These are phyloP conservation scores for Trifolium fragiferum DNA, from an alignment of 306 rosid species.

Conservation along the genomic window DNA sequence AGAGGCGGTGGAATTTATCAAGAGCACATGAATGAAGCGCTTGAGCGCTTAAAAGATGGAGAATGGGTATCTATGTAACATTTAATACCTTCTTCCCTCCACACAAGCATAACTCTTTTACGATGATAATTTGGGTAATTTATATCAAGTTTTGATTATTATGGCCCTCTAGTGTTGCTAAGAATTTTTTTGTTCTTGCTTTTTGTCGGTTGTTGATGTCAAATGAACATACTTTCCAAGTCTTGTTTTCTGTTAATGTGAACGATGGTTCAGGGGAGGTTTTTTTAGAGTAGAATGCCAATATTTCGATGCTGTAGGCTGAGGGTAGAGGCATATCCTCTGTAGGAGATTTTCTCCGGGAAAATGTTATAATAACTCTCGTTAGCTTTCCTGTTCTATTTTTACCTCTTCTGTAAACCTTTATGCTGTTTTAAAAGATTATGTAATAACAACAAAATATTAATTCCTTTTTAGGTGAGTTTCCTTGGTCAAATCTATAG, in stretches of 20 bases:
- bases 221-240: slow-evolving; percentile 23
- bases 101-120: slow-evolving; percentile 28
- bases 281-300: not conserved
- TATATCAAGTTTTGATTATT: slow-evolving; percentile 18
- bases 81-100: slow-evolving; percentile 18
- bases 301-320: not conserved
- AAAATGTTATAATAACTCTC: too few species aligned
- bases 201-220: slow-evolving; percentile 16
- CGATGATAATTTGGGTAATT: slow-evolving; percentile 34
- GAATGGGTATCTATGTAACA: slow-evolving; percentile 72
- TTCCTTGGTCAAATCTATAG: too few species aligned
- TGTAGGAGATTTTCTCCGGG: too few species aligned
- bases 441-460: too few species aligned
- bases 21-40: slow-evolving; percentile 88
- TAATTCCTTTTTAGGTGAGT: too few species aligned
- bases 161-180: slow-evolving; percentile 22
- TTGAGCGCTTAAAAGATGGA: slow-evolving; percentile 72
- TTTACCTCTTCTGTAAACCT: too few species aligned
- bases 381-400: too few species aligned
- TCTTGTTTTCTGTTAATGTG: not conserved
- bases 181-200: not conserved
- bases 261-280: not conserved
- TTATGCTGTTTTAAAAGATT: too few species aligned
- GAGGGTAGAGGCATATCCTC: not conserved
- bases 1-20: slow-evolving; percentile 95